Conservation (phyloP, 116 monocot genomes). For the Phalaenopsis hybrid region DNA sequence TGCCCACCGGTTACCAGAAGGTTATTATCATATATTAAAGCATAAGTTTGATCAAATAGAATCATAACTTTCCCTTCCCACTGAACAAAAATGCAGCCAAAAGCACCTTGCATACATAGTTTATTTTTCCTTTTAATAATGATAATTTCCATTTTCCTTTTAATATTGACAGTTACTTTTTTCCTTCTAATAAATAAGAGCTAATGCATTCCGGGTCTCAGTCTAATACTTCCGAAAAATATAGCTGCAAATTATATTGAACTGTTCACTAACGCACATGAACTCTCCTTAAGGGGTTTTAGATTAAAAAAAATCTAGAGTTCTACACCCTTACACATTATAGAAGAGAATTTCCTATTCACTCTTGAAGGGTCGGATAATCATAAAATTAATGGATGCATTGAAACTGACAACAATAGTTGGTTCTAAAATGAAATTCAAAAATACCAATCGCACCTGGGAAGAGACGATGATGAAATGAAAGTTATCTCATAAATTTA, state of each 20-base stretch:
- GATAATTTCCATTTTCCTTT: not conserved
- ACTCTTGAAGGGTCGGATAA: not conserved
- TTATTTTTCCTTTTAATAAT: not conserved
- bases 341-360: not conserved
- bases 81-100: not conserved
- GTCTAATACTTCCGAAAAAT: not conserved
- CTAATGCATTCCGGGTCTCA: not conserved
- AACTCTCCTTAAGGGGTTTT: not conserved
- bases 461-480: not conserved
- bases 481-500: constrained; percentile 3
- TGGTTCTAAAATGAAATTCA: not conserved
- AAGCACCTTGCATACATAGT: not conserved
- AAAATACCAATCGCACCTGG: not conserved
- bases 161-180: not conserved
- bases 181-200: not conserved
- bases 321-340: not conserved
- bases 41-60: not conserved
- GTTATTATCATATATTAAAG: not conserved
- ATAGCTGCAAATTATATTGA: not conserved
- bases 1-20: not conserved
- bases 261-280: not conserved
- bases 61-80: not conserved
- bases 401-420: not conserved
- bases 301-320: not conserved
- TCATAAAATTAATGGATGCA: not conserved